Conservation (phyloP, 2,329 filamentous ascomycete species). For the Scortechinia acanthostroma region DNA sequence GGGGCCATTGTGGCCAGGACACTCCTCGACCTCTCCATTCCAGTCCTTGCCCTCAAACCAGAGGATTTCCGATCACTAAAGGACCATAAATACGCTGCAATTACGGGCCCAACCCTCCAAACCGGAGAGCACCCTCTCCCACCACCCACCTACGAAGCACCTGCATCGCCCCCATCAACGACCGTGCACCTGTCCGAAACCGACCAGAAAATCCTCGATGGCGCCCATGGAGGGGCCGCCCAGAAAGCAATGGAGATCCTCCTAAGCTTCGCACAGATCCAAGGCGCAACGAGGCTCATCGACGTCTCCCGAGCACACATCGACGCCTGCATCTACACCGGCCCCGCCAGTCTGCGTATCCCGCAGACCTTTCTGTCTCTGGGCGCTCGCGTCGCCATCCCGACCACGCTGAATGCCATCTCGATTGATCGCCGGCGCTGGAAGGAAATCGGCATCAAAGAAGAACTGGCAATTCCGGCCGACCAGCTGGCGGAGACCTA, state of each 20-base stretch:
- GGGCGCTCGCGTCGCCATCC: constrained; percentile 24
- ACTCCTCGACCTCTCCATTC: constrained; percentile 27
- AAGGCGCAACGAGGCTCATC: constrained; percentile 20
- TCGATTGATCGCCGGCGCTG: constrained; percentile 30
- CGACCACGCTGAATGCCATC: constrained; percentile 32
- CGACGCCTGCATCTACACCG: constrained; percentile 32
- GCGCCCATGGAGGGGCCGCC: constrained; percentile 19
- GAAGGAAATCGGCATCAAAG: constrained; percentile 23
- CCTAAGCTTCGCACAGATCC: constrained; percentile 21
- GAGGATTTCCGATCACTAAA: constrained; percentile 7
- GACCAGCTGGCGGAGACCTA: constrained; percentile 25
- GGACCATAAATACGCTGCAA: background rate
- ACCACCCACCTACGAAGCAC: background rate
- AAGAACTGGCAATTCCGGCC: constrained; percentile 15
- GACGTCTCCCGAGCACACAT: constrained; percentile 30
- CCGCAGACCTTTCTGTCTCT: constrained; percentile 20
- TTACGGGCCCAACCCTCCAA: background rate
- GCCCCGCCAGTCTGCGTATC: constrained; percentile 23
- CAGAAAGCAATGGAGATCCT: constrained; percentile 26
- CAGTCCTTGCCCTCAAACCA: constrained; percentile 19
- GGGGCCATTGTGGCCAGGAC: constrained; percentile 32
- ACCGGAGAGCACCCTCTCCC: background rate
- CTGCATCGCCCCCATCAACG: constrained; percentile 1
- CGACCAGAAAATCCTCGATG: constrained; percentile 17
- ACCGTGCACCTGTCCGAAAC: constrained; percentile 9